Conservation (phyloP, 345 rosid species). For the Citrus maxima region DNA sequence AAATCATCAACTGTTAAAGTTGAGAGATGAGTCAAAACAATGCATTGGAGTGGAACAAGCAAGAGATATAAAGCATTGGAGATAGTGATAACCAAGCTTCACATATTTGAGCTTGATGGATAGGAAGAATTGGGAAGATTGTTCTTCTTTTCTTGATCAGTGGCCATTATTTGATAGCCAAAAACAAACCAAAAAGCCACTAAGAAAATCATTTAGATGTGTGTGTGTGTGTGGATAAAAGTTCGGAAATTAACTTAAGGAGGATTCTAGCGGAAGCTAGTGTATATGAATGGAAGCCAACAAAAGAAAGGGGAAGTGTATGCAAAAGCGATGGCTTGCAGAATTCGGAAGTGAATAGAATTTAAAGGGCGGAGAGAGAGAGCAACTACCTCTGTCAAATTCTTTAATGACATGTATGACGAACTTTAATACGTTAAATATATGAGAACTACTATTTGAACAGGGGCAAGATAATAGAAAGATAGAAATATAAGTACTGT, state of each 20-base stretch:
- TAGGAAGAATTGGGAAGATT: slow-evolving; percentile 25
- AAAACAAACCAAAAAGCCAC: not conserved
- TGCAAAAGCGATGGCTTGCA: not conserved
- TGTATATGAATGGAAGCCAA: not conserved
- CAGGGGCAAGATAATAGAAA: too few species aligned
- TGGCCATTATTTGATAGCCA: not conserved
- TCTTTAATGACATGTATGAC: not conserved
- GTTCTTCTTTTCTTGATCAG: not conserved
- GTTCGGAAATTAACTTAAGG: not conserved
- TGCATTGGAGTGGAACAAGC: slow-evolving; percentile 12
- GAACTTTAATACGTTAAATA: not conserved
- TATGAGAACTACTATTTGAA: not conserved
- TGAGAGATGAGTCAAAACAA: slow-evolving; percentile 10
- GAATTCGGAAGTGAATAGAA: not conserved
- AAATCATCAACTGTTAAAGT: slow-evolving; percentile 11
- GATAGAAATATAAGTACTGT: too few species aligned
- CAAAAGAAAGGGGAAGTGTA: not conserved
- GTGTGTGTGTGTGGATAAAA: too few species aligned
- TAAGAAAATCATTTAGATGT: not conserved
- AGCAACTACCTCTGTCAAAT: too few species aligned
- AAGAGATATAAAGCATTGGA: slow-evolving; percentile 26
- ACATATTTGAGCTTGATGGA: slow-evolving; percentile 32
- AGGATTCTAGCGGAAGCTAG: not conserved
- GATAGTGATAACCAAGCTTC: slow-evolving; percentile 40
- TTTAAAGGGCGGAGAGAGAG: not conserved